These are phyloP conservation scores for Calycina herbarum DNA, from an alignment of 2,329 filamentous ascomycete genomes.

Conservation along the genomic window DNA sequence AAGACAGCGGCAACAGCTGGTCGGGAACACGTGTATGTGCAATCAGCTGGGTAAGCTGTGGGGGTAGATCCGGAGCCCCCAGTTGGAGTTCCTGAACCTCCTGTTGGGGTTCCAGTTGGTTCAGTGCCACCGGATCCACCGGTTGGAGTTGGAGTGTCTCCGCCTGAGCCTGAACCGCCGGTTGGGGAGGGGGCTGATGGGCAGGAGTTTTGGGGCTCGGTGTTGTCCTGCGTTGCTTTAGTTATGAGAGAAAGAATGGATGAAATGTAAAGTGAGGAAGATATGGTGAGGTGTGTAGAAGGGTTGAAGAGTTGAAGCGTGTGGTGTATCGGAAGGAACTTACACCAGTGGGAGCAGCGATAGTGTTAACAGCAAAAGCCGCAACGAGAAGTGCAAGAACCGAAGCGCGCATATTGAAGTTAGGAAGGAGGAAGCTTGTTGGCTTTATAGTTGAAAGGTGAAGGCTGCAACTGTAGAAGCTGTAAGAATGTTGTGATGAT, in stretches of 20 bases:
- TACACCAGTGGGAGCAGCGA: constrained; percentile 11
- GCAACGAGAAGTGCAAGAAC: constrained; percentile 5
- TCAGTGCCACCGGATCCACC: background rate
- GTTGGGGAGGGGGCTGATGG: constrained; percentile 1
- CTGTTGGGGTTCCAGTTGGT: background rate
- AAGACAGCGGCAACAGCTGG: constrained; percentile 7
- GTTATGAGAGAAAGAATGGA: too few species aligned
- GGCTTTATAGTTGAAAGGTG: background rate
- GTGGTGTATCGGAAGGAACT: too few species aligned
- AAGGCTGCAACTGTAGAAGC: background rate
- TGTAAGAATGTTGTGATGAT: constrained; percentile 6
- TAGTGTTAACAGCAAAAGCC: constrained; percentile 7
- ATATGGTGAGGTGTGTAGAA: background rate
- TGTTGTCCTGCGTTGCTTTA: background rate
- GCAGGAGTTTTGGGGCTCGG: background rate
- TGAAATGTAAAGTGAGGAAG: too few species aligned
- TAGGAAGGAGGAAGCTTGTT: background rate
- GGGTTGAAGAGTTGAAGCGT: too few species aligned
- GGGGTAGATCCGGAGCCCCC: background rate
- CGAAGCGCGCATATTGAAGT: constrained; percentile 10
- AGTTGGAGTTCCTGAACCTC: background rate
- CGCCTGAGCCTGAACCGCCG: too few species aligned
- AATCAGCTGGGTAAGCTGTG: constrained; percentile 1
- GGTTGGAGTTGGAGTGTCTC: constrained; percentile 5
- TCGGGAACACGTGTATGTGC: constrained; percentile 8